A percentile compares a stretch with the other conserved stretches of the same genome.
Evolutionary conservation across 495 filamentous ascomycete genomes (phyloP).

Genomic region (Friedmanniomyces endolithicus): DNA sequence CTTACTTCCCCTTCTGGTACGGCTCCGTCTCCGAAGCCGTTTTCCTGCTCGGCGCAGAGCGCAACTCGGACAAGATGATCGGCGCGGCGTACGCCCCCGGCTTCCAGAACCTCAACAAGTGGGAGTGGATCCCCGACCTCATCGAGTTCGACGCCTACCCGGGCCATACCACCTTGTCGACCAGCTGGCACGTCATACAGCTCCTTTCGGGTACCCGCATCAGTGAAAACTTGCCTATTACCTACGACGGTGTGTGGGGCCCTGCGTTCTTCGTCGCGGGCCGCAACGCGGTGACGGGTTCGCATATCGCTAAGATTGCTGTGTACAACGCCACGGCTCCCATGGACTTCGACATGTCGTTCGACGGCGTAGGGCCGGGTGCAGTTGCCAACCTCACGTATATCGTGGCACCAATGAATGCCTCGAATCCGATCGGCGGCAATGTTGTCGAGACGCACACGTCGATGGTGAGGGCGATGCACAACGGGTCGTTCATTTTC

Average conservation of each 20-base stretch:
- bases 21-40: conserved; percentile 53
- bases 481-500: conserved; percentile 19
- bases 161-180: conserved; percentile 27
- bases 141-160: conserved; percentile 28
- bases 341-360: conserved; percentile 40
- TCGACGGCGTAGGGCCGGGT: conserved; percentile 39
- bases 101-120: conserved; percentile 28
- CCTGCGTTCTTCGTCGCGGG: conserved; percentile 51
- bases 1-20: conserved; percentile 38
- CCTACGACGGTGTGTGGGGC: conserved; percentile 27
- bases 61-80: conserved; percentile 45
- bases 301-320: conserved; percentile 48
- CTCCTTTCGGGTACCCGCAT: conserved; percentile 38
- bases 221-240: conserved; percentile 42
- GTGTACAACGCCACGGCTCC: conserved; percentile 51
- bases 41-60: conserved; percentile 54
- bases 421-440: conserved; percentile 30
- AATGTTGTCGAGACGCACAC: conserved; percentile 13
- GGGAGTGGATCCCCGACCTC: conserved; percentile 28
- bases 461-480: conserved; percentile 4
- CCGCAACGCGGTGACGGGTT: conserved; percentile 26
- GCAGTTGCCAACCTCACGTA: conserved; percentile 44
- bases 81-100: conserved; percentile 26
- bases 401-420: conserved; percentile 39
- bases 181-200: conserved; percentile 36